Conservation (phyloP, 495 filamentous ascomycete species). For the Poronia punctata region DNA sequence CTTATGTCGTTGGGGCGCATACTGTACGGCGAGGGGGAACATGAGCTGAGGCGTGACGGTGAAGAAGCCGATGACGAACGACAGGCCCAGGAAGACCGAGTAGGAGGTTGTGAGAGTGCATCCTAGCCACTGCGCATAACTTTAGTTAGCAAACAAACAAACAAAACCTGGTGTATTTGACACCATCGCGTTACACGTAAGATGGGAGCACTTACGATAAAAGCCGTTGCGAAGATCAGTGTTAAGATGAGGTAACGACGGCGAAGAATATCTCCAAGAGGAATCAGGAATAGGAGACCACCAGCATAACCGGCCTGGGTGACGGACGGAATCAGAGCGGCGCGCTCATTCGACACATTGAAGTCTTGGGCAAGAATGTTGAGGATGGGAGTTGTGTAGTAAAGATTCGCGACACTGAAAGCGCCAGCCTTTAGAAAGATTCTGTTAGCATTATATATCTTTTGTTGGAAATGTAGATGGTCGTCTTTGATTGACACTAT, state of each 20-base stretch:
- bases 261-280: slow-evolving; percentile 66
- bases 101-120: slow-evolving; percentile 65
- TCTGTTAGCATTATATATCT: slow-evolving; percentile 18
- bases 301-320: slow-evolving; percentile 76
- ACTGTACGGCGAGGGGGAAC: slow-evolving; percentile 77
- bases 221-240: slow-evolving; percentile 59
- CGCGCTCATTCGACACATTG: slow-evolving; percentile 46
- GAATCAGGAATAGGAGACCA: slow-evolving; percentile 70
- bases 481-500: not conserved
- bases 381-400: slow-evolving; percentile 65
- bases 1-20: slow-evolving; percentile 62
- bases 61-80: slow-evolving; percentile 62
- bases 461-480: slow-evolving; percentile 19
- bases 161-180: no score
- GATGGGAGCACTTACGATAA: slow-evolving; percentile 47
- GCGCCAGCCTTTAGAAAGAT: slow-evolving; percentile 14
- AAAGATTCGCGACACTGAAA: slow-evolving; percentile 63
- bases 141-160: no score
- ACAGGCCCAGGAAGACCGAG: slow-evolving; percentile 56
- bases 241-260: slow-evolving; percentile 62
- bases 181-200: no score
- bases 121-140: slow-evolving; percentile 47
- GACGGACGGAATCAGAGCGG: slow-evolving; percentile 62
- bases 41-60: slow-evolving; percentile 83
- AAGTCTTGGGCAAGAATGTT: slow-evolving; percentile 59